Conservation (phyloP, 257 asterid genomes). For the Scutellaria galericulata region DNA sequence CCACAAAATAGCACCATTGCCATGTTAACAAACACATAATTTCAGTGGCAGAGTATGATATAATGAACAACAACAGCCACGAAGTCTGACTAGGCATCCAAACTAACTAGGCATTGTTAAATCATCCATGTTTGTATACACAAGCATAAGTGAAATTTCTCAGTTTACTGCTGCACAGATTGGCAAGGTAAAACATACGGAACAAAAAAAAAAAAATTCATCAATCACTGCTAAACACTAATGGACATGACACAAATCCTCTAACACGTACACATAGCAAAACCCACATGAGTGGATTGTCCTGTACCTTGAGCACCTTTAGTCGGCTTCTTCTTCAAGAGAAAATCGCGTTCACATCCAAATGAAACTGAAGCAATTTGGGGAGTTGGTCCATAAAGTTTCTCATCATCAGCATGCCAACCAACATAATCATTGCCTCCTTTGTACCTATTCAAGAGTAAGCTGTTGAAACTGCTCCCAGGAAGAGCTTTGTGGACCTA, state of each 20-base stretch:
- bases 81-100: not conserved
- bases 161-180: not conserved
- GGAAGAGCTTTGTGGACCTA: conserved; percentile 83
- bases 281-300: conserved; percentile 1
- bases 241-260: not conserved
- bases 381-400: conserved; percentile 87
- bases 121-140: not conserved
- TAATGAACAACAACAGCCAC: not conserved
- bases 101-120: conserved; percentile 1
- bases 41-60: not conserved
- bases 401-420: conserved; percentile 99
- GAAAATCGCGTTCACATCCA: conserved; percentile 91
- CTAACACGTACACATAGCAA: not conserved
- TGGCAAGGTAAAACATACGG: not conserved
- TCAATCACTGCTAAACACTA: conserved; percentile 1
- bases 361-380: conserved; percentile 87
- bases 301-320: conserved; percentile 48
- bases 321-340: conserved; percentile 72
- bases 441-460: conserved; percentile 76
- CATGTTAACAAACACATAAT: not conserved
- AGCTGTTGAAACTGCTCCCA: conserved; percentile 88
- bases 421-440: conserved; percentile 93
- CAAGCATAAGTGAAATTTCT: not conserved
- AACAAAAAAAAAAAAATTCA: not conserved
- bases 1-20: not conserved